Evolutionary conservation across 148 eudicot genomes (phyloP), one percentile per base, ranked within the genome.

Genomic region (Vaccinium corymbosum): DNA sequence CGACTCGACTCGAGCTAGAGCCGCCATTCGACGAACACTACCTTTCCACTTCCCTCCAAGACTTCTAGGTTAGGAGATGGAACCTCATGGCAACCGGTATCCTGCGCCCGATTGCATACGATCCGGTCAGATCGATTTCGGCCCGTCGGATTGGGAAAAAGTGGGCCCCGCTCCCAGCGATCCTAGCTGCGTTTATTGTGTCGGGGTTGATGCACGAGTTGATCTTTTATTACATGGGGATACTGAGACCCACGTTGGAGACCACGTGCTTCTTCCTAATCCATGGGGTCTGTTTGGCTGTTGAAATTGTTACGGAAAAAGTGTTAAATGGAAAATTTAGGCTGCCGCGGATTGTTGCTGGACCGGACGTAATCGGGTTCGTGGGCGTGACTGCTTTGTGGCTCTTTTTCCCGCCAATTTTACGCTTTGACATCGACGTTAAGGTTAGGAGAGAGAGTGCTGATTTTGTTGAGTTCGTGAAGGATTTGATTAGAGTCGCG

Each of bases 391-490:
- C 91, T 4, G 82, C 90, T n/a, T 56, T 80, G 38, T 87, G 90
- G 91, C 61, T 92, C 57, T 91, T 93, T 48, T 38, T 92, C 66
- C 94, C 93, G 32, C 90, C 90, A 20, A 68, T 90, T 76, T 38
- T 92, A 70, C 80, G 89, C 75, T 84, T 78, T 14, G 72, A 85
- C 8, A 81, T 72, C 1, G 91, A 83, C 12, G 35, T 57, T 0
- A 88, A 81, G 85, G 86, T 56, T 7, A 50, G 86, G 27, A 85
- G 79, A 17, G 95, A 93, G 86, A 76, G 78, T 49, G 85, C 88
- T 42, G 90, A 86, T 25, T 80, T 87, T 35, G 71, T 84, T 8
- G 85, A 83, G 84, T 91, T 83, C 64, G 42, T 90, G 4, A 88
- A 80, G 70, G 32, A 66, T n/a, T 7, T 66, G 15, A 11, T 66